These are phyloP conservation scores for Trichoderma aggressivum DNA, from an alignment of 2,329 filamentous ascomycete species.

Conservation along the genomic window DNA sequence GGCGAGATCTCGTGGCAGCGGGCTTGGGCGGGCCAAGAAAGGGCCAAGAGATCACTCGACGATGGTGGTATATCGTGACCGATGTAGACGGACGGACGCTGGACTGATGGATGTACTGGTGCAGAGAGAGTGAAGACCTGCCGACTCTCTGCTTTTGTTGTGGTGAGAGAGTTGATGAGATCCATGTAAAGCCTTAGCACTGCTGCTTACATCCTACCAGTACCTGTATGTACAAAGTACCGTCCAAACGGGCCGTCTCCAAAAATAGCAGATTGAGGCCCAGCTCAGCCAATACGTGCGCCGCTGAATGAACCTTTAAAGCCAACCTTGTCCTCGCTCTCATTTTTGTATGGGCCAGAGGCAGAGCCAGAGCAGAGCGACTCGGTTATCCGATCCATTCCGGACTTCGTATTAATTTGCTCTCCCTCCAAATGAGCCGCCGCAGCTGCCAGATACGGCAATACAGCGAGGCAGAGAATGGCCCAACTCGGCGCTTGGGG, in stretches of 20 bases:
- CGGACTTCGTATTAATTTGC: background rate
- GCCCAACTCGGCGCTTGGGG: background rate
- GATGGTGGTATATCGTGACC: background rate
- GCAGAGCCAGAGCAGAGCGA: too few relatives aligned
- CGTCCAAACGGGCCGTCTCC: slow-evolving; percentile 2
- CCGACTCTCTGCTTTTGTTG: background rate
- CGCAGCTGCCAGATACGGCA: background rate
- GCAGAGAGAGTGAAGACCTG: background rate
- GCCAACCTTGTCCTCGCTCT: background rate
- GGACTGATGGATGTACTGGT: too few relatives aligned
- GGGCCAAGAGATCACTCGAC: background rate
- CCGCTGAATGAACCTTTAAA: background rate
- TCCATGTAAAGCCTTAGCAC: background rate
- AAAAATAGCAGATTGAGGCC: slow-evolving; percentile 10
- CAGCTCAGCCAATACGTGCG: background rate
- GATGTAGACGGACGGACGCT: too few relatives aligned
- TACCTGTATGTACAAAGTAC: background rate
- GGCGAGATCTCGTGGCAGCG: background rate
- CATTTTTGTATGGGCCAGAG: background rate
- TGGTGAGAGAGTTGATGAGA: background rate
- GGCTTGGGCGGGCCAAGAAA: background rate
- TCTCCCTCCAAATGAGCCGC: background rate
- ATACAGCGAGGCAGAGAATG: background rate
- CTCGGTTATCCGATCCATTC: background rate
- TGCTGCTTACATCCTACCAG: background rate